Conservation (phyloP, 1,284 basidiomycete species). For the Melampsora larici-populina region DNA sequence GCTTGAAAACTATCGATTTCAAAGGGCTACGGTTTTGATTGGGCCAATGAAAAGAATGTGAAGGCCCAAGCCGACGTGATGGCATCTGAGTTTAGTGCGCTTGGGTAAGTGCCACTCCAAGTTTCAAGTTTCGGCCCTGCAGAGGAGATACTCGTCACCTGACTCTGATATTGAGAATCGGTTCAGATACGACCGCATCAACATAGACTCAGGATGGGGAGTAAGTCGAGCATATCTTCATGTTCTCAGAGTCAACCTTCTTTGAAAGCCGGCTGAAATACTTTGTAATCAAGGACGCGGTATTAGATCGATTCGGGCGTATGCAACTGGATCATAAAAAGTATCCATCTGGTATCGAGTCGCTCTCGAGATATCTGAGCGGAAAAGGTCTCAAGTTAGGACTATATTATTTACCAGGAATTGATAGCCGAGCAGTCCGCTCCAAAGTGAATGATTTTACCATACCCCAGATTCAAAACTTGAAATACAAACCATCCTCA, state of each 20-base stretch:
- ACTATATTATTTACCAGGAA: conserved; percentile 41
- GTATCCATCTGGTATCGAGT: conserved; percentile 21
- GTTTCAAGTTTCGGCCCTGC: neutral
- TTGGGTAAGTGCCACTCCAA: neutral
- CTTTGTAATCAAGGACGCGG: conserved; percentile 1
- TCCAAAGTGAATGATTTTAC: neutral
- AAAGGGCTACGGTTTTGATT: conserved; percentile 36
- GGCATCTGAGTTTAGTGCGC: conserved; percentile 13
- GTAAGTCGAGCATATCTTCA: neutral
- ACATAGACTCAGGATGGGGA: conserved; percentile 39
- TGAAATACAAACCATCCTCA: neutral
- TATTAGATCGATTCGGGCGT: conserved; percentile 24
- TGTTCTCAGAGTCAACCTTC: neutral
- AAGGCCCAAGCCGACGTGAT: conserved; percentile 33
- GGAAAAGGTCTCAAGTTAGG: conserved; percentile 22
- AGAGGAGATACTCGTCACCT: neutral
- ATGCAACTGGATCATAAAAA: neutral
- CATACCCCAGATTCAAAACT: neutral
- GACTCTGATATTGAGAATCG: too few relatives aligned
- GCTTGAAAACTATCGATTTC: neutral
- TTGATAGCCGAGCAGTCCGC: conserved; percentile 32
- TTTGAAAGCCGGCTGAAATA: too few relatives aligned
- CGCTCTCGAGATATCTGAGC: conserved; percentile 12
- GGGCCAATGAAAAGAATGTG: conserved; percentile 27
- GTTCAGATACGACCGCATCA: conserved; percentile 31